phyloP scores from a whole-genome alignment of 345 rosid species.

The Rhodomyrtus tomentosa region DNA sequence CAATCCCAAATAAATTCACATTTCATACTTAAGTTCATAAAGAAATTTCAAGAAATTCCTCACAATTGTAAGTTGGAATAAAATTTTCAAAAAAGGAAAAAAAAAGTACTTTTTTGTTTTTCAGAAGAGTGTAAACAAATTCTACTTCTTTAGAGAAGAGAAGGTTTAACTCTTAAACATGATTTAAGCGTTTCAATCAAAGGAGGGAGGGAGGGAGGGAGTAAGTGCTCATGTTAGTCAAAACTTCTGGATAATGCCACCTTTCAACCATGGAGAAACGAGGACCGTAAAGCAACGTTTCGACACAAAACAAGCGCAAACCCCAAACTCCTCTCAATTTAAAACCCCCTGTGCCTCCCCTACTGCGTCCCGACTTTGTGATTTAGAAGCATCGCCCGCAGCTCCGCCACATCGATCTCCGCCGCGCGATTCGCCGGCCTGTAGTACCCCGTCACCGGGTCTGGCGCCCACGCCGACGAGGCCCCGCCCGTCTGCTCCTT shows the following conservation, averaged over 20 bases:
- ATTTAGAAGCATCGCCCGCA: slow-evolving; percentile 46
- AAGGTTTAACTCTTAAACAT: background rate
- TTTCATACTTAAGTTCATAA: no score
- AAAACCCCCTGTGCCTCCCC: background rate
- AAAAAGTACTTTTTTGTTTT: background rate
- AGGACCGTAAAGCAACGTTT: background rate
- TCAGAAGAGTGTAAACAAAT: background rate
- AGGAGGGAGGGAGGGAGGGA: background rate
- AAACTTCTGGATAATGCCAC: background rate
- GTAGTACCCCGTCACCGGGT: slow-evolving; percentile 64
- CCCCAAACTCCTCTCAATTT: background rate
- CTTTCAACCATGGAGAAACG: background rate
- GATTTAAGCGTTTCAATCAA: background rate
- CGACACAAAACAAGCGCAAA: background rate
- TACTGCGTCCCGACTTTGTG: slow-evolving; percentile 16
- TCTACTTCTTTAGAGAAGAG: background rate
- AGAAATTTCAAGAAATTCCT: no score
- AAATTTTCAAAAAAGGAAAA: background rate
- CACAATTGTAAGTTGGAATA: background rate
- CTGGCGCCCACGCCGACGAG: slow-evolving; percentile 49
- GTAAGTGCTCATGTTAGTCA: background rate
- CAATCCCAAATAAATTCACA: no score
- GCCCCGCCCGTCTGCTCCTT: slow-evolving; percentile 20
- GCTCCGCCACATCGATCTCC: slow-evolving; percentile 59
- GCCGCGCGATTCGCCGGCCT: slow-evolving; percentile 42